A percentile compares a stretch with the other conserved stretches of the same genome.
Conservation (phyloP, 2,329 filamentous ascomycete species). For the Coniella lustricola region DNA sequence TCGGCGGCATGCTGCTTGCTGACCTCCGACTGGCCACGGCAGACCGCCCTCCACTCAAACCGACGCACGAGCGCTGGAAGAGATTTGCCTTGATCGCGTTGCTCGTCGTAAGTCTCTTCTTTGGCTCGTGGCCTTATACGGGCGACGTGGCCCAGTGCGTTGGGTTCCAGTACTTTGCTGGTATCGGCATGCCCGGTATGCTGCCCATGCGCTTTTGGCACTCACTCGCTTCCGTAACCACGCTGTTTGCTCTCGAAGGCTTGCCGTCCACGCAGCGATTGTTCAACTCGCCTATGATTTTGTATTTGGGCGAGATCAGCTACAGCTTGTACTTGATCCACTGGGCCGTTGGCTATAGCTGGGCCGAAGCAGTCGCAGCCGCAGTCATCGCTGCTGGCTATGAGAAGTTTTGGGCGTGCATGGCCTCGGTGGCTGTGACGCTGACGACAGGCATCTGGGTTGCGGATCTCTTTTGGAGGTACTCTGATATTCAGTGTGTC, state of each 20-base stretch:
- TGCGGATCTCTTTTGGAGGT: constrained; percentile 40
- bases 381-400: background rate
- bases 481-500: background rate
- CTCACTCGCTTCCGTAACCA: no score
- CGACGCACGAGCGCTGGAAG: background rate
- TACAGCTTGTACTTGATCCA: constrained; percentile 43
- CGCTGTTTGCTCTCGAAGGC: background rate
- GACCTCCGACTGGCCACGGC: constrained; percentile 5
- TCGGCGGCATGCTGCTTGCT: constrained; percentile 5
- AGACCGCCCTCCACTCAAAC: background rate
- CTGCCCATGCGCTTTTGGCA: background rate
- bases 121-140: background rate
- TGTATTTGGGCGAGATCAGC: constrained; percentile 40
- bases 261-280: background rate
- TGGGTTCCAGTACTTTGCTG: constrained; percentile 39
- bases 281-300: constrained; percentile 29
- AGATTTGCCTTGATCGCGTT: background rate
- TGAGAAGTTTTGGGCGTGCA: background rate
- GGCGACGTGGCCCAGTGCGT: background rate
- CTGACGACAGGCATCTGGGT: constrained; percentile 28
- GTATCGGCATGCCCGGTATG: background rate
- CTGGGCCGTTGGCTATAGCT: constrained; percentile 34
- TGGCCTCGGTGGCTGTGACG: background rate
- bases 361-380: background rate
- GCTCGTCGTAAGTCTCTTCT: background rate